Evolutionary conservation across 2,329 filamentous ascomycete species (phyloP), one percentile per base, ranked within the genome.

Genomic region (Didymella segeticola): DNA sequence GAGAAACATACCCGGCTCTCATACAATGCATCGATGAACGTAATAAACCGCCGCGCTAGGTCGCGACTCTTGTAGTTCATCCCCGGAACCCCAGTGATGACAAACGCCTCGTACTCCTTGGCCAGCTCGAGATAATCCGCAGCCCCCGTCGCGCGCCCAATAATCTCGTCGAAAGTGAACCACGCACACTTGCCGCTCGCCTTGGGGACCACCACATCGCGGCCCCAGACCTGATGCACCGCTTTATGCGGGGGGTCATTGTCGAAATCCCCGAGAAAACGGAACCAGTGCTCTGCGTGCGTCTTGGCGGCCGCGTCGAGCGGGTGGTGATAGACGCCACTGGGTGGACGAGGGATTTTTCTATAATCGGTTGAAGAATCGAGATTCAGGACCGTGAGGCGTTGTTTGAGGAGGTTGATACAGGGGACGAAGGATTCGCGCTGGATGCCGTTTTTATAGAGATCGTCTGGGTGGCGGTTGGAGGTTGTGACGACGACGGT

Each of bases 361-460:
- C 95, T 91, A 79, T 99, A 99, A 77, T 99, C 95, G 30, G 93
- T 99, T 4, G 89, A 87, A 2, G 92, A 96, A 78, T 99, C 90
- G 54, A 99, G 87, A 76, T 97, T 97, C 66, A 99, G 90, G 41
- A 98, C 91, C 47, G 90, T 87, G 8, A 99, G 84, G 2, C 88
- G 86, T 31, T 82, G 84, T 74, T 97, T 93, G 37, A 99, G 86
- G 4, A 99, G 87, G 59, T 93, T 89, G 70, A 99, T 99, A 62
- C 93, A 96, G 0, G 95, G 95, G 43, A 99, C 85, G 73, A 99
- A 99, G 6, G 91, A 96, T 64, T 96, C 89, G 54, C 95, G 88
- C 78, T 99, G 95, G 60, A 99, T 93, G 50, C 95, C 95, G 73
- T 99, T 99, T 76, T 95, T 96, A 82, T 99, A 99, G 7, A 99